Percentiles rank a stretch among this genome's conserved stretches.
Conservation (phyloP, 1,284 basidiomycete species). For the Pulchroboletus neoregius region DNA sequence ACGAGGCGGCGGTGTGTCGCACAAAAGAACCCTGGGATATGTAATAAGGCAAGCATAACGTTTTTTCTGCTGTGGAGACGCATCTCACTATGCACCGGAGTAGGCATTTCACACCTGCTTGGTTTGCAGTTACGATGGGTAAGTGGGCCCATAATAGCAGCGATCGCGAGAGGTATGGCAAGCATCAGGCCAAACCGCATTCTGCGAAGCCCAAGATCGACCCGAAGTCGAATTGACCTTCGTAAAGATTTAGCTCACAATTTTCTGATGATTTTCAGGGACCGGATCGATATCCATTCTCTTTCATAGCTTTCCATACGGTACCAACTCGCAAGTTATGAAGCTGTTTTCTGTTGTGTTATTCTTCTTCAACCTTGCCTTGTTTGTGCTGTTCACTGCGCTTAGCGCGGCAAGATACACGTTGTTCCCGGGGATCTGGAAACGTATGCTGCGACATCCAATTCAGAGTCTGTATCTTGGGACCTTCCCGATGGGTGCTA, state of each 20-base stretch:
- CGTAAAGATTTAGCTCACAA: not conserved
- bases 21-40: constrained; percentile 17
- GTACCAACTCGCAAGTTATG: constrained; percentile 38
- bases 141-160: constrained; percentile 13
- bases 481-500: constrained; percentile 67
- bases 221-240: not conserved
- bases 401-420: constrained; percentile 51
- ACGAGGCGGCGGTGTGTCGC: not conserved
- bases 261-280: constrained; percentile 34
- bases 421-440: constrained; percentile 55
- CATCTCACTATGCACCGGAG: not conserved
- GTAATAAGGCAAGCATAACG: constrained; percentile 22
- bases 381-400: constrained; percentile 57
- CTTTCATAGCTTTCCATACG: constrained; percentile 54
- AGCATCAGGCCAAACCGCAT: not conserved
- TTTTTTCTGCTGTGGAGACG: not conserved
- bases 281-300: constrained; percentile 55
- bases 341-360: constrained; percentile 47
- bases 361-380: constrained; percentile 62
- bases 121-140: constrained; percentile 57
- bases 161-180: not conserved
- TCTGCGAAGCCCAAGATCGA: not conserved
- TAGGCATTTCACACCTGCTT: constrained; percentile 45
- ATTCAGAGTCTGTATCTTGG: constrained; percentile 65
- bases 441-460: constrained; percentile 54